Percentiles rank a stretch among this genome's conserved stretches.
Evolutionary conservation across 192 early-diverging fungal genomes (phyloP).

Genomic region (Backusella circina): DNA sequence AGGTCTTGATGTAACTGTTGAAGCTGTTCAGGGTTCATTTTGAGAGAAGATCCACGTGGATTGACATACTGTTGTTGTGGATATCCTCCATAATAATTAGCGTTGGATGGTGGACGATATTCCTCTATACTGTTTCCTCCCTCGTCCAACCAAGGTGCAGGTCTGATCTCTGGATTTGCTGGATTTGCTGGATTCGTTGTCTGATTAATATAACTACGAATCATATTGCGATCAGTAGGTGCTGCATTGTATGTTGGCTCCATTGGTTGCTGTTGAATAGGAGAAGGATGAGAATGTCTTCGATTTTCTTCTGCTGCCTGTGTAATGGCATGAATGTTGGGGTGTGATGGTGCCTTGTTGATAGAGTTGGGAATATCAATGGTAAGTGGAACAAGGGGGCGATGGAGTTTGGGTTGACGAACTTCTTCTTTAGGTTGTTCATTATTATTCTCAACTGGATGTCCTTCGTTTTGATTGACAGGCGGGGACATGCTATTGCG

Average conservation of each 20-base stretch:
- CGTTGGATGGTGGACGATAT: background rate
- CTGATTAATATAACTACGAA: background rate
- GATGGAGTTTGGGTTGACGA: background rate
- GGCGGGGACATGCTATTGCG: background rate
- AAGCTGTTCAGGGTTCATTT: background rate
- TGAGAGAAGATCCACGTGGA: background rate
- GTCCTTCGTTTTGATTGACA: background rate
- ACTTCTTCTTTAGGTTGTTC: background rate
- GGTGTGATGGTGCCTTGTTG: background rate
- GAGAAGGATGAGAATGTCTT: background rate
- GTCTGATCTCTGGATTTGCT: background rate
- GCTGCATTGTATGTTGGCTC: background rate
- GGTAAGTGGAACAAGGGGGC: conserved; percentile 12
- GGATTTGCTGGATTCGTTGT: background rate
- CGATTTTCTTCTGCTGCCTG: conserved; percentile 8
- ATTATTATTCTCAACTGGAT: background rate
- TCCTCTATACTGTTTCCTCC: background rate
- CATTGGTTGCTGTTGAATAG: conserved; percentile 1
- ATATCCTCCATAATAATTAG: background rate
- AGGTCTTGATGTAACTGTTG: background rate
- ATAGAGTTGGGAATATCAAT: conserved; percentile 23
- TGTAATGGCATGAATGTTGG: background rate
- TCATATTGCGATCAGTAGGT: background rate
- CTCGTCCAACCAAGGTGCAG: background rate
- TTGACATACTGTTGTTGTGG: background rate